These are phyloP conservation scores for Arthrinium puccinioides DNA, from an alignment of 2,329 filamentous ascomycete genomes.

Conservation along the genomic window DNA sequence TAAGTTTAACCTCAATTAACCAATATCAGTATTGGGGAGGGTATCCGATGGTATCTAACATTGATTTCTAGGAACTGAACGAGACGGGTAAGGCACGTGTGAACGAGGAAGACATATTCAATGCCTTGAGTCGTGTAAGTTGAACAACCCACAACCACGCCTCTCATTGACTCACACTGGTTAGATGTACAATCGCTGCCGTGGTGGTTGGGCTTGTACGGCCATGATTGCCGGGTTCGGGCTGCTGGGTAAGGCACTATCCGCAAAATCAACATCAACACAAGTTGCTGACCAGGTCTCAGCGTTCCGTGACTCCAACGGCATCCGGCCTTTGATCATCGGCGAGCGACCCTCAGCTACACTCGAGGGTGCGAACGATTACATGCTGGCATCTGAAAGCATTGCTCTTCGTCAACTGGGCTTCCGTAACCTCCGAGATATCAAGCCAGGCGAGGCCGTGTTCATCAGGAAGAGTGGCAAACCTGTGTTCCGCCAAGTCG, in stretches of 20 bases:
- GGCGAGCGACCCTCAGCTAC: conserved; percentile 44
- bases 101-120: conserved; percentile 74
- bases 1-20: too few species aligned
- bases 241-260: conserved; percentile 71
- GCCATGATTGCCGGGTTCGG: conserved; percentile 82
- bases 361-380: conserved; percentile 52
- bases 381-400: conserved; percentile 77
- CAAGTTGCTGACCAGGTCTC: too few species aligned
- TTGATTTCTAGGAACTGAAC: conserved; percentile 73
- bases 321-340: conserved; percentile 55
- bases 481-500: conserved; percentile 64
- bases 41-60: too few species aligned
- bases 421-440: conserved; percentile 61
- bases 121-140: conserved; percentile 56
- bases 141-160: too few species aligned
- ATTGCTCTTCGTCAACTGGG: conserved; percentile 67
- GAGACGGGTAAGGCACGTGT: conserved; percentile 80
- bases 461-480: conserved; percentile 66
- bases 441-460: conserved; percentile 67
- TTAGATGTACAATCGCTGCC: conserved; percentile 69
- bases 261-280: too few species aligned
- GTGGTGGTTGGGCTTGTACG: conserved; percentile 53
- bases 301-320: conserved; percentile 75
- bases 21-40: too few species aligned
- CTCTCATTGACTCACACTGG: too few species aligned